These are phyloP conservation scores for Silene noctiflora DNA, from an alignment of 179 eudicot genomes.

Conservation along the genomic window DNA sequence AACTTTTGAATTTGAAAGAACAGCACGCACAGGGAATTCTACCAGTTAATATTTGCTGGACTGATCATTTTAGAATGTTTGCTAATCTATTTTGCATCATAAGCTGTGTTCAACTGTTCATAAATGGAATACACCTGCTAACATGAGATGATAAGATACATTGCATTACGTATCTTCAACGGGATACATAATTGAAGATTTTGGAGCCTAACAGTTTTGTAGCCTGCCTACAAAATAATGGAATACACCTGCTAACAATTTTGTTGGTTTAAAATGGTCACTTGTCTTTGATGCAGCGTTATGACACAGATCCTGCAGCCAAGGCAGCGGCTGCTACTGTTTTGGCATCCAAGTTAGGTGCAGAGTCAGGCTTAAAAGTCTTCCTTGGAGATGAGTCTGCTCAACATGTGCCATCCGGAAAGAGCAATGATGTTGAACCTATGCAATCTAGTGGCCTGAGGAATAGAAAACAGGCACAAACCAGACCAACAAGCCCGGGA, in stretches of 20 bases:
- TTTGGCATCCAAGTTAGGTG: slow-evolving; percentile 86
- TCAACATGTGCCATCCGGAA: slow-evolving; percentile 42
- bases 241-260: too few species aligned
- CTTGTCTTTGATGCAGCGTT: slow-evolving; percentile 53
- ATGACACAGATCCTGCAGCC: slow-evolving; percentile 96
- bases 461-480: slow-evolving; percentile 56
- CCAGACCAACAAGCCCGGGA: slow-evolving; percentile 39
- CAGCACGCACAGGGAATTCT: too few species aligned
- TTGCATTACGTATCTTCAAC: not conserved
- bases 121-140: not conserved
- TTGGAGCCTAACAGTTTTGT: not conserved
- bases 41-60: too few species aligned
- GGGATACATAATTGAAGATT: not conserved
- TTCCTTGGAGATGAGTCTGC: slow-evolving; percentile 57
- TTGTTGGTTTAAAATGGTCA: not conserved
- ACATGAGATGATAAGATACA: not conserved
- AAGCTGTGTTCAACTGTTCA: too few species aligned
- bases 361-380: slow-evolving; percentile 80
- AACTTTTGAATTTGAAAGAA: too few species aligned
- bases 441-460: slow-evolving; percentile 65
- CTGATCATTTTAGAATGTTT: too few species aligned
- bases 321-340: slow-evolving; percentile 98
- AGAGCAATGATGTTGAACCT: slow-evolving; percentile 62
- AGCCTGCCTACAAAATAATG: not conserved
- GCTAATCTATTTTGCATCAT: too few species aligned